Conservation (phyloP, 345 rosid genomes). For the Firmiana major region DNA sequence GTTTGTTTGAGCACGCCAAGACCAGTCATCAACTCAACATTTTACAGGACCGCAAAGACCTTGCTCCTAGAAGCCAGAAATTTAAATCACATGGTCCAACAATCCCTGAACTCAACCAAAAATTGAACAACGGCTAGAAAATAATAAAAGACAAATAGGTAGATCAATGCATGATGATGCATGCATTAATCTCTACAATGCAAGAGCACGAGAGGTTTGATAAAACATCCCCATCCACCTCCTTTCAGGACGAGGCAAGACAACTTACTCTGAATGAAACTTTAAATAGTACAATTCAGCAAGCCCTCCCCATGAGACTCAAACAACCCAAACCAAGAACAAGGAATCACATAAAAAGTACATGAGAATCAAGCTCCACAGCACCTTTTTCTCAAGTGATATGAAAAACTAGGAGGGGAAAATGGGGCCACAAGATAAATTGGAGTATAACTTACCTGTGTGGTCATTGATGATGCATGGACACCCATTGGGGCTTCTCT, state of each 20-base stretch:
- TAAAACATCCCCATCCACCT: not conserved
- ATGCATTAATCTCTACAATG: not conserved
- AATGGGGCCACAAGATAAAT: not conserved
- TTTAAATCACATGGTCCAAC: not conserved
- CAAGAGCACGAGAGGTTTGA: not conserved
- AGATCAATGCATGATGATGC: not conserved
- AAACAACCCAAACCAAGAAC: not conserved
- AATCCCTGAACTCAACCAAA: not conserved
- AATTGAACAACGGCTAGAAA: not conserved
- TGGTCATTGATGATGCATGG: slow-evolving; percentile 79
- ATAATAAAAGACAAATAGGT: not conserved
- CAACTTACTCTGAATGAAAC: not conserved
- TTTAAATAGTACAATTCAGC: not conserved
- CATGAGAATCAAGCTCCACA: not conserved
- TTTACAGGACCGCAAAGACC: not conserved
- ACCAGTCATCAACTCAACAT: not conserved
- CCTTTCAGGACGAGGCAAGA: not conserved
- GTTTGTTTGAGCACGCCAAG: not conserved
- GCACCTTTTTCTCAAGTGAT: not conserved
- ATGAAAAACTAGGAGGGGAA: not conserved
- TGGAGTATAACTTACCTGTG: slow-evolving; percentile 54
- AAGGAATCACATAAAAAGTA: not conserved
- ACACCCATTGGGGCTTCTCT: slow-evolving; percentile 78
- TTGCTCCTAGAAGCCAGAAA: not conserved
- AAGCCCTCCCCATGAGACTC: not conserved